Base-by-base conservation (phyloP, 257 asterid genomes). In the Apocynum venetum region DNA sequence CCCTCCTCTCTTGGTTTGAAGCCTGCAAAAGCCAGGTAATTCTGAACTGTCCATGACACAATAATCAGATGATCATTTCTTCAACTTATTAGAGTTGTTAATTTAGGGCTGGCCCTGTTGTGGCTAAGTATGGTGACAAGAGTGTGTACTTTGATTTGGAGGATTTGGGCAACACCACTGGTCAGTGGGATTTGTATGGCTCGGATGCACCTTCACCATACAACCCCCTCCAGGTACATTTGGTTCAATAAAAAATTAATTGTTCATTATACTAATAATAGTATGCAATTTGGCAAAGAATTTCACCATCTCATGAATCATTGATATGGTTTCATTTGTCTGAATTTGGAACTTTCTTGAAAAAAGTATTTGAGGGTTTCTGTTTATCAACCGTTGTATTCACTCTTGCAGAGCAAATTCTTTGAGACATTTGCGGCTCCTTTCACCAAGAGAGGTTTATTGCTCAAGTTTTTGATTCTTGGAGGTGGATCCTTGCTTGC, bases 341-440 rank as follows among this genome's bases (percentile, higher is more conserved):
- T 15, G 41, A 51, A 38, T 38, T 63, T 17, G 11, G 44, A n/a
- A 15, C 15, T 67, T 53, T 36, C 49, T n/a, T 4, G 44, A 10
- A 74, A 31, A 15, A 20, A 63, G 40, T 44, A 25, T 48, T 9
- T 66, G 74, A 53, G 47, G 48, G 51, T 4, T 44, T 52, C 57
- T 44, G 57, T 72, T 17, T 61, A 41, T 60, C 65, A 72, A 17
- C 71, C 9, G 3, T 64, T 64, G 5, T 10, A 3, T 47, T 48
- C 25, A 43, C 66, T 76, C 47, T 79, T 83, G 80, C 89, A 94
- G 97, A 94, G 98, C 93, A 92, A 94, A 84, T 94, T 94, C 86
- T 94, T 94, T 57, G 96, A 92, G 87, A 94, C 98, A 79, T 92
- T 94, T 88, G 98, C 96, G 64, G 97, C 97, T 73, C 98, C 97